Evolutionary conservation across 768 basidiomycete species (phyloP), one percentile per base, ranked within the genome.

Genomic region (Thelephora ganbajun): DNA sequence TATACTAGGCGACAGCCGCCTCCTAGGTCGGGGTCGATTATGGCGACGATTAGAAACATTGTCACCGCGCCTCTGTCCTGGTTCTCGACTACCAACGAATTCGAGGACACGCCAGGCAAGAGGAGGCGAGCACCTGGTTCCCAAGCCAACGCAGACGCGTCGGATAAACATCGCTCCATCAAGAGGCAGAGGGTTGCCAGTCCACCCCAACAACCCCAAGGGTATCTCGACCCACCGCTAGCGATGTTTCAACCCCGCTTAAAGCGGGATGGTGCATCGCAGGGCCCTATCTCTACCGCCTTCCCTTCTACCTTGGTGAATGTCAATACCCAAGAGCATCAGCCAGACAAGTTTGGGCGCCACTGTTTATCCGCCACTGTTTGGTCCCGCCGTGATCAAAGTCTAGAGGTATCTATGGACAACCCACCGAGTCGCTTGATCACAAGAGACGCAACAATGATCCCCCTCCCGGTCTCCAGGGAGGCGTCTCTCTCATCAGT

Each of bases 401-500:
- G 81, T 82, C 77, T 83, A 82, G 41, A 76, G 82, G 59, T 83
- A 86, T 61, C 82, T 80, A 46, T 56, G 48, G 48, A 59, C 18
- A 54, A 56, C 58, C 51, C 52, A 47, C 53, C 44, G 46, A 35
- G 11, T 19, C 49, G 35, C 44, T 56, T 47, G 30, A 49, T 49
- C 48, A 14, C 39, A 14, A 50, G 43, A 37, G 50, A 60, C 20
- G 49, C 58, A 30, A 53, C 54, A 34, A 49, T 54, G 47, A 41
- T 59, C 20, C 59, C 64, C 33, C 59, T 67, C 68, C 58, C 66
- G 43, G 51, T 63, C 19, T 59, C 61, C 12, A 64, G 66, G 43
- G 65, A 66, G 66, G 61, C 67, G 62, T 56, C 57, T 56, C 53
- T 46, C 47, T 54, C 59, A 46, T 56, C 61, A 43, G 52, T 58